Evolutionary conservation across 345 rosid genomes (phyloP).

Genomic region (Barbarea vulgaris): DNA sequence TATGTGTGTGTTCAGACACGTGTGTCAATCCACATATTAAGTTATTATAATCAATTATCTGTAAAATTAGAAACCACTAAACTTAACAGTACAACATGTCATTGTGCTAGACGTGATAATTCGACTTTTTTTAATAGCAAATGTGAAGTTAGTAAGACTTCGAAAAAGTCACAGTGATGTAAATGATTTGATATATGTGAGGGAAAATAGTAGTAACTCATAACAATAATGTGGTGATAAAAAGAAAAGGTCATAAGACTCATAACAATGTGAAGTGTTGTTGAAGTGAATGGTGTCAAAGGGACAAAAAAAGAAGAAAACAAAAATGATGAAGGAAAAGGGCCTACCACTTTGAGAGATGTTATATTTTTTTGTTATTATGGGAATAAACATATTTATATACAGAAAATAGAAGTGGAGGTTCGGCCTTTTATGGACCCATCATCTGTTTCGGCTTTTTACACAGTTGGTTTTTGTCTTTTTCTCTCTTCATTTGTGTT

Average conservation of each 20-base stretch:
- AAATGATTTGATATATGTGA: not conserved
- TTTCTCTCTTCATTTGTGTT: conserved; percentile 18
- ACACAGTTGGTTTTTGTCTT: conserved; percentile 30
- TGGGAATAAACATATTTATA: conserved; percentile 14
- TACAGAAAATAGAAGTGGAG: conserved; percentile 21
- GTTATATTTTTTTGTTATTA: not conserved
- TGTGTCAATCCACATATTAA: too few relatives aligned
- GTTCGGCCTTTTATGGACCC: conserved; percentile 35
- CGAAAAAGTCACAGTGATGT: not conserved
- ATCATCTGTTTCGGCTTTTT: conserved; percentile 22
- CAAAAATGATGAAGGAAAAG: conserved; percentile 9
- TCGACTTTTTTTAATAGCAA: too few relatives aligned
- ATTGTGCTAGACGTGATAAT: not conserved
- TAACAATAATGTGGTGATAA: too few relatives aligned
- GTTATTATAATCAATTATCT: not conserved
- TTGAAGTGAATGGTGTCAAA: conserved; percentile 22
- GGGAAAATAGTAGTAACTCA: not conserved
- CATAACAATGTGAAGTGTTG: conserved; percentile 5
- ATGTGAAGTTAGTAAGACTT: too few relatives aligned
- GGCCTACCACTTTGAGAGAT: conserved; percentile 33
- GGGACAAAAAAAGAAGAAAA: not conserved
- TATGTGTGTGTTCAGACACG: too few relatives aligned
- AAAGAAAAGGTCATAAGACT: too few relatives aligned
- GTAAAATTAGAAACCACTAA: not conserved
- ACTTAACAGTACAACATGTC: not conserved